These are phyloP conservation scores for Debaryomyces maramus DNA, from an alignment of 805 yeast genomes.

Conservation along the genomic window DNA sequence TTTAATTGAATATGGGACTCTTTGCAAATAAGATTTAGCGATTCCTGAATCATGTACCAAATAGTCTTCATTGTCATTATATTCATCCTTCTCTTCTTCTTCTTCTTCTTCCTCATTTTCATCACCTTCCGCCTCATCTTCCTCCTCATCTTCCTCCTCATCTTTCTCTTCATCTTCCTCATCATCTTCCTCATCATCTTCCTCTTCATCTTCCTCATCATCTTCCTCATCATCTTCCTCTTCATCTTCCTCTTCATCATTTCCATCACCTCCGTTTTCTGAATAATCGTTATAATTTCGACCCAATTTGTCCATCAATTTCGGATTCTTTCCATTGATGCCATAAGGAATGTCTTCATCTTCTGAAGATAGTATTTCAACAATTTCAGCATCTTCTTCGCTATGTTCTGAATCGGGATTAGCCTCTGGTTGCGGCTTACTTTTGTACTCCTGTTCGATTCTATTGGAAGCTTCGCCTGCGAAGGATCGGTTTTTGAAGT, in stretches of 20 bases:
- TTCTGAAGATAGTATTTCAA: slow-evolving; percentile 25
- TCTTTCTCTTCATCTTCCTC: slow-evolving; percentile 3
- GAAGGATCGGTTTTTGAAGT: slow-evolving; percentile 1
- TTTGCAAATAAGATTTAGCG: too few relatives aligned
- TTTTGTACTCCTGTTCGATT: not conserved
- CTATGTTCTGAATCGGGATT: slow-evolving; percentile 18
- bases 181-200: slow-evolving; percentile 1
- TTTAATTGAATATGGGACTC: too few relatives aligned
- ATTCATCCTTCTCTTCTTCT: not conserved
- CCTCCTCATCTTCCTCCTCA: slow-evolving; percentile 22
- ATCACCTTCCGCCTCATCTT: slow-evolving; percentile 25
- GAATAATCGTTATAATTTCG: not conserved
- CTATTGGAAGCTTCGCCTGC: not conserved
- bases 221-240: slow-evolving; percentile 3
- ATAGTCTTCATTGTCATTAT: not conserved
- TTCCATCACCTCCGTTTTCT: slow-evolving; percentile 37
- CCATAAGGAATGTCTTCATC: slow-evolving; percentile 18
- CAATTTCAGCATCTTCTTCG: slow-evolving; percentile 52
- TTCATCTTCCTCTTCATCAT: slow-evolving; percentile 2
- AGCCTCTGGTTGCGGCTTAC: slow-evolving; percentile 21
- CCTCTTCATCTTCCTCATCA: slow-evolving; percentile 5
- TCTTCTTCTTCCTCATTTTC: slow-evolving; percentile 9
- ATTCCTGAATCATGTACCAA: too few relatives aligned
- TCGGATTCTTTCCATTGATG: too few relatives aligned
- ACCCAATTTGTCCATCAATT: too few relatives aligned